A percentile compares a stretch with the other conserved stretches of the same genome.
Conservation (phyloP, 768 basidiomycete species). For the Sporobolomyces phaffii region DNA sequence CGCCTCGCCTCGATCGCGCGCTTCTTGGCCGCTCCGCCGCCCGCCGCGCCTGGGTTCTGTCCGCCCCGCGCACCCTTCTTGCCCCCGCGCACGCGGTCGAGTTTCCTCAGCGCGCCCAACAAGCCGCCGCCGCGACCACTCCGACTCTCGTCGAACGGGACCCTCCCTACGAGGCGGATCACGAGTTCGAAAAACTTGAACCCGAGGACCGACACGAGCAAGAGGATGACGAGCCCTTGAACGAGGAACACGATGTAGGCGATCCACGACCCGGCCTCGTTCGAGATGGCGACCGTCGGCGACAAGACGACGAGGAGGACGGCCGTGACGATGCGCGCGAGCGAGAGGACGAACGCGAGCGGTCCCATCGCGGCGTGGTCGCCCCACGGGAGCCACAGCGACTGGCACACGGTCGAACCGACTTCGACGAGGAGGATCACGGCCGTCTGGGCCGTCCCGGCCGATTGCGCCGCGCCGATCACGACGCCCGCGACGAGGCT, state of each 20-base stretch:
- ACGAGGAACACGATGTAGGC: constrained; percentile 87
- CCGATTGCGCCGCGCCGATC: constrained; percentile 81
- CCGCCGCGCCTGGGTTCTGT: constrained; percentile 41
- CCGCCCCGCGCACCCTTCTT: constrained; percentile 36
- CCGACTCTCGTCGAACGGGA: constrained; percentile 76
- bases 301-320: constrained; percentile 85
- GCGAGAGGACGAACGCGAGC: constrained; percentile 74
- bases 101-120: constrained; percentile 69
- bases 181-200: constrained; percentile 78
- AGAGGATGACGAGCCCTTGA: constrained; percentile 67
- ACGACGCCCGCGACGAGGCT: constrained; percentile 77
- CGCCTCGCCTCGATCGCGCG: constrained; percentile 35
- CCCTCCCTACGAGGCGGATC: constrained; percentile 66
- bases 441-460: constrained; percentile 85
- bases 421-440: constrained; percentile 86
- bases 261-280: constrained; percentile 80
- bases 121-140: constrained; percentile 78
- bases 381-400: constrained; percentile 58
- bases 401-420: constrained; percentile 70
- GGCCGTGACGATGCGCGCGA: constrained; percentile 79
- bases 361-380: constrained; percentile 94
- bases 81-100: constrained; percentile 45
- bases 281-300: constrained; percentile 74
- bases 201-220: constrained; percentile 71
- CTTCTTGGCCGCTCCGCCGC: constrained; percentile 38